phyloP scores from a whole-genome alignment of 2,329 filamentous ascomycete species.

The Fusarium solani-melongenae region DNA sequence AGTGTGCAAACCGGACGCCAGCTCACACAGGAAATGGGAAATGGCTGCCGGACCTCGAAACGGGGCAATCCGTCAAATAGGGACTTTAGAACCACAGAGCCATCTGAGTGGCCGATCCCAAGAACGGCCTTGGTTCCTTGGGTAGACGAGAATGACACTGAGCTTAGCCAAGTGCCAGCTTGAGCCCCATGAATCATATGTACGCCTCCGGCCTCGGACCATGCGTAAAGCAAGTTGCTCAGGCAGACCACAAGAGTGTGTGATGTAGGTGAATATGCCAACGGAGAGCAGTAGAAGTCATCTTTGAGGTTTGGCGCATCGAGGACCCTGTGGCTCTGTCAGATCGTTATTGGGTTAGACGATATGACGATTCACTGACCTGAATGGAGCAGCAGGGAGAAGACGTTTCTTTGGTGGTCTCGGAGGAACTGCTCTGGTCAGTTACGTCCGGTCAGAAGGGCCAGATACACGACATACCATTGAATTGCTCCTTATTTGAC shows the following conservation, averaged over 20 bases:
- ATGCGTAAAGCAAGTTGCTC: constrained; percentile 82
- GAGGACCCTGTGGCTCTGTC: constrained; percentile 70
- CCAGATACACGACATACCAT: constrained; percentile 2
- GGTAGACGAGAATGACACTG: constrained; percentile 88
- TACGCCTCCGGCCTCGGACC: constrained; percentile 82
- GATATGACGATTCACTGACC: constrained; percentile 60
- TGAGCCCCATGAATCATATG: constrained; percentile 53
- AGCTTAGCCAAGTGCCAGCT: constrained; percentile 72
- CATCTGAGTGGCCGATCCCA: constrained; percentile 84
- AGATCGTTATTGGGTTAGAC: constrained; percentile 37
- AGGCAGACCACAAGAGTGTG: constrained; percentile 87
- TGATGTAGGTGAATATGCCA: constrained; percentile 83
- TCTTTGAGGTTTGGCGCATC: constrained; percentile 91
- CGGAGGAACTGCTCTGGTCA: constrained; percentile 29
- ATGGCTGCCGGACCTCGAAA: constrained; percentile 79
- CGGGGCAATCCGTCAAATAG: constrained; percentile 76
- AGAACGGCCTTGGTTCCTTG: constrained; percentile 82
- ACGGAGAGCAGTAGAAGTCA: constrained; percentile 93
- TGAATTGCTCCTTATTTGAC: constrained; percentile 27
- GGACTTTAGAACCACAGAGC: constrained; percentile 81
- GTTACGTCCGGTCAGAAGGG: neutral
- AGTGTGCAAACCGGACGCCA: constrained; percentile 76
- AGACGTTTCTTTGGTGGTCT: constrained; percentile 46
- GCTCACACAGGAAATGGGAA: constrained; percentile 80
- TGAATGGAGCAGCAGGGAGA: constrained; percentile 81